Evolutionary conservation across 2,329 filamentous ascomycete genomes (phyloP).

Genomic region (Pestalotiopsis sp.): DNA sequence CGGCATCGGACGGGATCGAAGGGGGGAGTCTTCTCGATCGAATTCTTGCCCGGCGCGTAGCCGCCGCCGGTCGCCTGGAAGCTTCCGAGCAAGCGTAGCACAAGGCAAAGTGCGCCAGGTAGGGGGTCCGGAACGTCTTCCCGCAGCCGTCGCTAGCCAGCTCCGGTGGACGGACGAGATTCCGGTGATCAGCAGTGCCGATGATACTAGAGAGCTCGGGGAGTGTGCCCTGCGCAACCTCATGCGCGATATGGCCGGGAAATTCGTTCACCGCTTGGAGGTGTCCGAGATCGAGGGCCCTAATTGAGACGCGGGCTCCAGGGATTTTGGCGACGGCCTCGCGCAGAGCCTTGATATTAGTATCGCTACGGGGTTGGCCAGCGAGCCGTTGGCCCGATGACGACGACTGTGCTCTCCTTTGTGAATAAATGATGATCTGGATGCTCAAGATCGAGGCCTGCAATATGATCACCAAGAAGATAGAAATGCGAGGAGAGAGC

Average conservation of each 20-base stretch:
- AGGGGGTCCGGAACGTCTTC: constrained; percentile 39
- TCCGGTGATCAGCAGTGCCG: constrained; percentile 41
- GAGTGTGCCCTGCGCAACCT: constrained; percentile 24
- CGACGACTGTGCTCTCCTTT: constrained; percentile 30
- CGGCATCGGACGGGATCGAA: constrained; percentile 29
- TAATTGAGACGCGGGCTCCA: constrained; percentile 37
- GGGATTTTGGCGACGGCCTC: constrained; percentile 20
- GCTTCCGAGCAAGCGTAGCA: constrained; percentile 50
- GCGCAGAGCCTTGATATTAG: constrained; percentile 16
- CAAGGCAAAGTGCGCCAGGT: constrained; percentile 37
- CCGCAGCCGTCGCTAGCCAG: constrained; percentile 37
- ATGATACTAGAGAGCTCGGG: constrained; percentile 34
- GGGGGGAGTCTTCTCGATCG: constrained; percentile 38
- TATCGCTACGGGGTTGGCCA: constrained; percentile 23
- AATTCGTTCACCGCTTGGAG: constrained; percentile 34
- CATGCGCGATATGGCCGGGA: constrained; percentile 24
- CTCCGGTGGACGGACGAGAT: constrained; percentile 30
- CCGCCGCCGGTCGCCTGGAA: constrained; percentile 55
- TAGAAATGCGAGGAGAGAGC: not conserved
- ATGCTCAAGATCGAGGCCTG: not conserved
- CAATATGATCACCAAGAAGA: not conserved
- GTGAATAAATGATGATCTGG: not conserved
- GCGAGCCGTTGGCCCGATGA: constrained; percentile 42
- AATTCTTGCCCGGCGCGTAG: constrained; percentile 39
- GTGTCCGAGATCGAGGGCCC: constrained; percentile 31